These are phyloP conservation scores for Leccinum subtestaceum DNA, from an alignment of 768 basidiomycete species.

Conservation along the genomic window DNA sequence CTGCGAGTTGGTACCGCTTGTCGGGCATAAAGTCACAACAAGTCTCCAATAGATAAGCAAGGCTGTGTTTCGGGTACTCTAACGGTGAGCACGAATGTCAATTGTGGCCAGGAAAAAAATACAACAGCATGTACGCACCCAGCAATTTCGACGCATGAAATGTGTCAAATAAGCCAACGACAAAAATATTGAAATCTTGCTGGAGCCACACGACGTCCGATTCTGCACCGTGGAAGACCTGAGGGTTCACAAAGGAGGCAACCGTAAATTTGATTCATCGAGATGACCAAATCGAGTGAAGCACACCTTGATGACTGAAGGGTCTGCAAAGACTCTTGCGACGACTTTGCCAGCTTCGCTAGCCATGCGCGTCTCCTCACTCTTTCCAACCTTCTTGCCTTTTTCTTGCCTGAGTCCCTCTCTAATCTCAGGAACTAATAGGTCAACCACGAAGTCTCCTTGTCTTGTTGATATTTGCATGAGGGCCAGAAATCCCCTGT, in stretches of 20 bases:
- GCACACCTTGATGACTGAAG: slow-evolving; percentile 77
- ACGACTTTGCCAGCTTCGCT: slow-evolving; percentile 47
- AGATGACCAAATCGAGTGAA: neutral
- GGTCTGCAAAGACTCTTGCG: slow-evolving; percentile 62
- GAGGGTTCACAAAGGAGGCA: neutral
- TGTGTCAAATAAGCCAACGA: slow-evolving; percentile 97
- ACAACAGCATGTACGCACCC: slow-evolving; percentile 38
- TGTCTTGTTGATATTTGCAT: slow-evolving; percentile 89
- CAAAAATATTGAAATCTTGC: slow-evolving; percentile 89
- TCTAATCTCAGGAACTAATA: slow-evolving; percentile 58
- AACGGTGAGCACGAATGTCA: neutral
- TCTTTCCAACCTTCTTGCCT: slow-evolving; percentile 9
- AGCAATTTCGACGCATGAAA: slow-evolving; percentile 90
- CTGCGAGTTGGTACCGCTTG: slow-evolving; percentile 95
- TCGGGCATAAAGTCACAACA: slow-evolving; percentile 90
- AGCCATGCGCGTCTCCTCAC: slow-evolving; percentile 17
- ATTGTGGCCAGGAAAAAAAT: neutral
- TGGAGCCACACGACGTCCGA: slow-evolving; percentile 96
- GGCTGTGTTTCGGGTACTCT: slow-evolving; percentile 83
- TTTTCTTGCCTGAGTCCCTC: slow-evolving; percentile 73
- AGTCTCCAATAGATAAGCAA: slow-evolving; percentile 80
- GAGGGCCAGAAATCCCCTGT: slow-evolving; percentile 83
- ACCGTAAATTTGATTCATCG: neutral
- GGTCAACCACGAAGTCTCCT: slow-evolving; percentile 86
- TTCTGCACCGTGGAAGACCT: slow-evolving; percentile 95